Evolutionary conservation across 148 eudicot species (phyloP).

Genomic region (Linanthus parryae): DNA sequence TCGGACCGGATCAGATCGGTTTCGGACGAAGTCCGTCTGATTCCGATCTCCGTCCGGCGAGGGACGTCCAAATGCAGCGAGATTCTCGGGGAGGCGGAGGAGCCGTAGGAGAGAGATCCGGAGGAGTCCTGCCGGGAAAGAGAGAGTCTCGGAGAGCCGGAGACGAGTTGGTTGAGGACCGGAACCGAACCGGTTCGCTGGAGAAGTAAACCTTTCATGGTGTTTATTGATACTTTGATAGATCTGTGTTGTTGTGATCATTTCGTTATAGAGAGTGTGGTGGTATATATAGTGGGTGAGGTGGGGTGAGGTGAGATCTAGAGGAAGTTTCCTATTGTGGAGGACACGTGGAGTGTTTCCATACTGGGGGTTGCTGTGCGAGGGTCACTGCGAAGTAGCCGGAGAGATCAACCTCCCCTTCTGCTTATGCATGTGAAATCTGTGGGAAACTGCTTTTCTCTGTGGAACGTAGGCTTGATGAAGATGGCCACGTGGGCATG

Average conservation of each 20-base stretch:
- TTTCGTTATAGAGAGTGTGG: too few species aligned
- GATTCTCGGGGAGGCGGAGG: background rate
- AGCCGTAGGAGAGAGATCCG: background rate
- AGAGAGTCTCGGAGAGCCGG: constrained; percentile 9
- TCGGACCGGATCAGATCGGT: constrained; percentile 22
- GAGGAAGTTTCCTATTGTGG: too few species aligned
- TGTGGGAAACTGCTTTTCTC: too few species aligned
- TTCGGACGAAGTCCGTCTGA: constrained; percentile 40
- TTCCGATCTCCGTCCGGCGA: constrained; percentile 3
- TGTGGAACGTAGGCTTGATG: too few species aligned
- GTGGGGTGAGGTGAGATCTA: background rate
- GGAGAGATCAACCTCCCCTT: too few species aligned
- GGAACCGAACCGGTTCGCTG: constrained; percentile 55
- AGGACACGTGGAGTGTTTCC: too few species aligned
- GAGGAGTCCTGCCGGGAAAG: background rate
- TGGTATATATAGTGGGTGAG: background rate
- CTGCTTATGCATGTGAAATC: too few species aligned
- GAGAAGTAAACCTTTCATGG: constrained; percentile 41
- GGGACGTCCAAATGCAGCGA: constrained; percentile 9
- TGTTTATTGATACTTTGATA: background rate
- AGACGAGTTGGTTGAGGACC: constrained; percentile 13
- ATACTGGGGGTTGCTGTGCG: too few species aligned
- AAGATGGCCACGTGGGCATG: too few species aligned
- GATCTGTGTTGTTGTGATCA: background rate
- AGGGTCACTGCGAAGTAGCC: too few species aligned